Conservation (phyloP, 257 asterid species). For the Paraleonurus japonicus region DNA sequence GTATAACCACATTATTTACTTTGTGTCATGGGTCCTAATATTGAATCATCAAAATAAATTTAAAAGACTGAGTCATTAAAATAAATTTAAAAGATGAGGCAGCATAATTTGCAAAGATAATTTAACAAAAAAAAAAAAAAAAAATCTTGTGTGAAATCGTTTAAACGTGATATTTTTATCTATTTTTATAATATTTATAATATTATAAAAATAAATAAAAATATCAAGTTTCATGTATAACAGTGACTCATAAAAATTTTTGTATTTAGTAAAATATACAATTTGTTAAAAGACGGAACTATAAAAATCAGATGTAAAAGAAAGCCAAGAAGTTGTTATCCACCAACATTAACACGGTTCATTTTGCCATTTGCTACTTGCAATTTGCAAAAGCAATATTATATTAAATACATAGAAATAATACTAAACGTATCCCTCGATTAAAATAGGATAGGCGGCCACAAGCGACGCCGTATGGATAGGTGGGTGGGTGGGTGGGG, state of each 20-base stretch:
- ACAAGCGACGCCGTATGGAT: conserved; percentile 28
- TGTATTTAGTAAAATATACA: neutral
- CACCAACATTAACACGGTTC: conserved; percentile 14
- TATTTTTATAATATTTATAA: too few relatives aligned
- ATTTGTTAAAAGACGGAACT: neutral
- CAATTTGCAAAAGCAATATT: conserved; percentile 14
- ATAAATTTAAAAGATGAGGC: neutral
- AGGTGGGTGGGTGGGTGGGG: conserved; percentile 22
- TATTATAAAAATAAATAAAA: too few relatives aligned
- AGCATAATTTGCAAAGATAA: neutral
- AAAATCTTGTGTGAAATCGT: too few relatives aligned
- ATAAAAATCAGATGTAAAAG: neutral
- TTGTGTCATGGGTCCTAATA: neutral
- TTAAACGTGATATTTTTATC: too few relatives aligned
- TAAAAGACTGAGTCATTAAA: too few relatives aligned
- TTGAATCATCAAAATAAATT: too few relatives aligned
- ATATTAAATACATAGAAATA: neutral
- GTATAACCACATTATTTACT: neutral
- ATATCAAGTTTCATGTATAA: too few relatives aligned
- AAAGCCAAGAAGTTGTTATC: neutral
- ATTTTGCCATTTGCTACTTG: conserved; percentile 21
- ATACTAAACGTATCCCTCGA: neutral
- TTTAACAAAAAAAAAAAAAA: too few relatives aligned
- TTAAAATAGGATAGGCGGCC: conserved; percentile 29
- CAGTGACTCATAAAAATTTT: too few relatives aligned